phyloP scores from a whole-genome alignment of 441 rosid genomes.

The Corymbia calophylla region DNA sequence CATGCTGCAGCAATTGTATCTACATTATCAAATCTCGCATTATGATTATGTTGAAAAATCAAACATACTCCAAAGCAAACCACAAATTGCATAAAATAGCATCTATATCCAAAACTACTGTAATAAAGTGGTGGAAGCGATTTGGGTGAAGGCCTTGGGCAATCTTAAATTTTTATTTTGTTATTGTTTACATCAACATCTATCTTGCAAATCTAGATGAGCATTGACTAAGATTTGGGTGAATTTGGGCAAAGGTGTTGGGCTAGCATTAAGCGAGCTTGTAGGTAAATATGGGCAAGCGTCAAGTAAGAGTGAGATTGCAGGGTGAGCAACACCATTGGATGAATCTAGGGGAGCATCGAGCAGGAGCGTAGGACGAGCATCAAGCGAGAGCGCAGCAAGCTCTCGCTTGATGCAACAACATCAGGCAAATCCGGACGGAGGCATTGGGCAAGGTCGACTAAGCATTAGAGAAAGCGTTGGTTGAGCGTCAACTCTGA shows the following conservation, averaged over 20 bases:
- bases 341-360: neutral
- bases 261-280: too few species aligned
- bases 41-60: neutral
- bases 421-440: fast-evolving
- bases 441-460: neutral
- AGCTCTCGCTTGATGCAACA: too few species aligned
- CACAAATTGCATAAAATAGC: neutral
- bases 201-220: neutral
- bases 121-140: neutral
- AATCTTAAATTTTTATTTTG: too few species aligned
- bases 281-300: fast-evolving
- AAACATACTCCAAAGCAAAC: neutral
- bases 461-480: fast-evolving
- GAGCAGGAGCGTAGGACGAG: fast-evolving
- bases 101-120: neutral
- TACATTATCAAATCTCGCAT: neutral
- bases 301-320: neutral
- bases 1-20: neutral
- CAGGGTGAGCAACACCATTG: fast-evolving
- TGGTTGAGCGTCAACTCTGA: fast-evolving
- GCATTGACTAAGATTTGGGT: fast-evolving
- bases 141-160: neutral
- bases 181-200: too few species aligned
- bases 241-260: neutral
- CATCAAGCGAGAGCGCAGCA: fast-evolving